Evolutionary conservation across 768 basidiomycete species (phyloP), one percentile per base, ranked within the genome.

Genomic region (Pisolithus orientalis): DNA sequence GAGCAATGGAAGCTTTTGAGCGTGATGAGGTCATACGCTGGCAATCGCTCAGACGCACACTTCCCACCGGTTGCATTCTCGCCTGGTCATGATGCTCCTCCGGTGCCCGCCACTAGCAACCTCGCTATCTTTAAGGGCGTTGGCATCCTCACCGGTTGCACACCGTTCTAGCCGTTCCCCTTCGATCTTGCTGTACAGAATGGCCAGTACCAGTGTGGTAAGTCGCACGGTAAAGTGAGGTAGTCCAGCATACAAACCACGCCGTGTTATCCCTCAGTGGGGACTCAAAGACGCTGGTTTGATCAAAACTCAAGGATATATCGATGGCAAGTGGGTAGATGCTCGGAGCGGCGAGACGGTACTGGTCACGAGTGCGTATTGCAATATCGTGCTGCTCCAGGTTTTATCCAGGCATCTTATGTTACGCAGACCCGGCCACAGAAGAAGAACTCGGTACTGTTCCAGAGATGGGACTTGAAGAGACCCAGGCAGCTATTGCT

Each of bases 251-350:
- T 48, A 49, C 49, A 51, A 27, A n/a, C 29, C 25, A 47, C 21
- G 9, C 6, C 44, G 6, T 17, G 28, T 29, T 24, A 27, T 17
- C 54, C 45, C 27, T 34, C 31, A 87, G 85, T 84, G 85, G 67
- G 84, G 82, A 34, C 75, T 97, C 54, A 87, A 85, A 62, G 94
- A 97, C 62, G 64, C 84, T 0, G 76, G 79, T 5, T 68, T 97
- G 52, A 73, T 94, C 62, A 85, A 83, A 59, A 80, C 80, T 27
- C 82, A 91, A 69, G 90, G 78, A 0, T 78, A 85, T 53, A 88
- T 97, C 64, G 80, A 84, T 62, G 94, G 94, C 0, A 80, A 93
- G 67, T 93, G 91, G 88, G 73, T 90, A 2, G 83, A 88, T 56
- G 84, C 90, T n/a, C 79, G 79, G 57, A 82, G 79, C 43, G 85